These are phyloP conservation scores for Mycotypha africana DNA, from an alignment of 371 early-diverging fungal genomes.

Conservation along the genomic window DNA sequence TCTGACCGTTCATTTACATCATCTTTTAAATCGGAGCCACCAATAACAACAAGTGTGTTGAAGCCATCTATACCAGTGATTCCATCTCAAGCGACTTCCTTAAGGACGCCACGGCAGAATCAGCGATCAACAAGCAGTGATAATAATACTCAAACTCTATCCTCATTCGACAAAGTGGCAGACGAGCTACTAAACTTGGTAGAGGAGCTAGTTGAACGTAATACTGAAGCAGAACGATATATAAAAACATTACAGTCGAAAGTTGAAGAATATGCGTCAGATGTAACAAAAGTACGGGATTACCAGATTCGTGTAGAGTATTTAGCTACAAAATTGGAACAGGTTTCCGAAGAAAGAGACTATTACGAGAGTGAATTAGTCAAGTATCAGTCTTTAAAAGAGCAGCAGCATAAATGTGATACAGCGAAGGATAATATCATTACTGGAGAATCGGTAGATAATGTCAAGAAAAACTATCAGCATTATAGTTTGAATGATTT, in stretches of 20 bases:
- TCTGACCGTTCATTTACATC: constrained; percentile 7
- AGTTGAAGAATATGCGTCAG: constrained; percentile 24
- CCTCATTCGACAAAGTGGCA: constrained; percentile 7
- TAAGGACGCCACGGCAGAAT: no score
- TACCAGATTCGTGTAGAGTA: constrained; percentile 42
- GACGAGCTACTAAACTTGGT: constrained; percentile 25
- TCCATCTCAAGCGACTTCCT: no score
- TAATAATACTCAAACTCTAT: no score
- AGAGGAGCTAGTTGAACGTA: constrained; percentile 17
- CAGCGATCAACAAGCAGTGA: no score
- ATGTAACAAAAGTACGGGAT: constrained; percentile 37
- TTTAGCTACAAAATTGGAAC: constrained; percentile 33
- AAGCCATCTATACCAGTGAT: no score
- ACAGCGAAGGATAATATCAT: not conserved
- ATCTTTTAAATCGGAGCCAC: not conserved
- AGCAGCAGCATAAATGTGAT: not conserved
- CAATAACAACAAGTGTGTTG: no score
- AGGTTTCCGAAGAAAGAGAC: constrained; percentile 36
- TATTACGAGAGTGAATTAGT: constrained; percentile 24
- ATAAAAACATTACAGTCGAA: constrained; percentile 23
- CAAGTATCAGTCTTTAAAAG: no score
- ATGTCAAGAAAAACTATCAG: not conserved
- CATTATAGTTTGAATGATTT: constrained; percentile 15
- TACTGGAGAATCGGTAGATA: constrained; percentile 8
- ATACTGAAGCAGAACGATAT: constrained; percentile 14